phyloP scores from a whole-genome alignment of 768 basidiomycete species.

The Sporobolomyces phaffii region DNA sequence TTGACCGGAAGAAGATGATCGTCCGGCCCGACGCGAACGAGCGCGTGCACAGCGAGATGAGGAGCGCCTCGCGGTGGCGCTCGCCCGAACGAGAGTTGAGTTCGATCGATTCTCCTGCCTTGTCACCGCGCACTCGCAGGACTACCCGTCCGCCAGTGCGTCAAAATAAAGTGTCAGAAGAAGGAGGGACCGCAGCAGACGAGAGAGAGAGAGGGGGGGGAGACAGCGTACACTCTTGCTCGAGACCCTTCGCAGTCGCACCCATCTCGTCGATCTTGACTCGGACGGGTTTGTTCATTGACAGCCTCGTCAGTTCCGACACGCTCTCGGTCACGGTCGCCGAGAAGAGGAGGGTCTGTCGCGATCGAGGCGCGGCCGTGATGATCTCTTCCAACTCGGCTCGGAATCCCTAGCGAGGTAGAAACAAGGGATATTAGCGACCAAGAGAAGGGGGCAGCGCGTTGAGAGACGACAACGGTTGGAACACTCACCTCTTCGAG shows the following conservation, averaged over 20 bases:
- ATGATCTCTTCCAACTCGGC: conserved; percentile 93
- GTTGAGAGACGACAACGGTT: too few species aligned
- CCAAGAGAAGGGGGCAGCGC: background rate
- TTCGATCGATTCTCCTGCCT: conserved; percentile 45
- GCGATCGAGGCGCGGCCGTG: conserved; percentile 54
- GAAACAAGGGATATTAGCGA: background rate
- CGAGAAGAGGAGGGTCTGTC: conserved; percentile 98
- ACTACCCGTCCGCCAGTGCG: too few species aligned
- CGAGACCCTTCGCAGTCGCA: conserved; percentile 71
- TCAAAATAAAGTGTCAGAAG: background rate
- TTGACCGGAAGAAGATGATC: conserved; percentile 91
- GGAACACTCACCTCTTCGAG: conserved; percentile 53
- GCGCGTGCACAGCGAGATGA: conserved; percentile 75
- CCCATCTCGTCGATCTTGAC: conserved; percentile 93
- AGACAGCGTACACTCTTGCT: conserved; percentile 71
- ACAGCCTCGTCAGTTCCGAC: conserved; percentile 85
- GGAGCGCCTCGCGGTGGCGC: conserved; percentile 48
- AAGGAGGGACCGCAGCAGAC: background rate
- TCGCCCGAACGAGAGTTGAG: conserved; percentile 42
- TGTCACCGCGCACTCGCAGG: conserved; percentile 70
- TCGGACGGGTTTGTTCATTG: conserved; percentile 83
- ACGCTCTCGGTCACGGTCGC: conserved; percentile 98
- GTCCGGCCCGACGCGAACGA: conserved; percentile 70
- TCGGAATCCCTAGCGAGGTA: conserved; percentile 72
- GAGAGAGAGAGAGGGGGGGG: background rate